Base-by-base conservation (phyloP, 306 rosid species). In the Pterocarpus santalinus region DNA sequence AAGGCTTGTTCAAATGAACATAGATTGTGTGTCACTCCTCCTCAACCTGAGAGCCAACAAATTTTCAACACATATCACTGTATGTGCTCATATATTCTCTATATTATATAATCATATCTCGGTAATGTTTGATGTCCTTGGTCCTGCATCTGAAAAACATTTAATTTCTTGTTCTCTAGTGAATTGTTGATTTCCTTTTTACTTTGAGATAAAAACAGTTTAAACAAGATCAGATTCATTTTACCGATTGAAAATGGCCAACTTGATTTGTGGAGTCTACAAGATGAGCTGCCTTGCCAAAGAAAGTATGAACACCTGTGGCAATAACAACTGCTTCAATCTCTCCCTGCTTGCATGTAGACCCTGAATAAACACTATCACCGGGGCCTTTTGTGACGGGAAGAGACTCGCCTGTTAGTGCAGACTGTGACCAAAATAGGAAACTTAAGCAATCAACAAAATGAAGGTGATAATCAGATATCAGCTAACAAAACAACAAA, bases 331-430 rank as follows among this genome's bases (percentile, higher is more conserved):
- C 89, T 3, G 97, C 97, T 84, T 94, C 92, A 75, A 91, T 85
- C 82, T 94, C 98, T 69, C 97, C 98, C 60, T 94, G 98, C 75
- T 94, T 91, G 92, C 95, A 94, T 4, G 98, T 94, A 3, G 97
- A 94, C 32, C 97, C 97, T 0, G 98, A 90, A 80, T 89, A 94
- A 63, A 94, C 97, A 39, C 92, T 85, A 64, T 80, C 89, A 4
- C 94, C 81, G 0, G 93, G 90, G 68, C 90, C 88, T 83, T 89
- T 90, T 1, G 97, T 91, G 67, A 91, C 98, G 0, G 97, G 93
- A 82, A 90, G 94, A 22, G 97, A 92, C 81, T 92, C 97, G 0
- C 97, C 97, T 1, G 97, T 92, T 44, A 92, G 94, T 14, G 95
- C 86, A 38, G 95, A 92, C 97, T 92, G 86, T 76, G 41, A 84